Evolutionary conservation across 495 filamentous ascomycete species (phyloP).

Genomic region (Parathielavia hyrcaniae): DNA sequence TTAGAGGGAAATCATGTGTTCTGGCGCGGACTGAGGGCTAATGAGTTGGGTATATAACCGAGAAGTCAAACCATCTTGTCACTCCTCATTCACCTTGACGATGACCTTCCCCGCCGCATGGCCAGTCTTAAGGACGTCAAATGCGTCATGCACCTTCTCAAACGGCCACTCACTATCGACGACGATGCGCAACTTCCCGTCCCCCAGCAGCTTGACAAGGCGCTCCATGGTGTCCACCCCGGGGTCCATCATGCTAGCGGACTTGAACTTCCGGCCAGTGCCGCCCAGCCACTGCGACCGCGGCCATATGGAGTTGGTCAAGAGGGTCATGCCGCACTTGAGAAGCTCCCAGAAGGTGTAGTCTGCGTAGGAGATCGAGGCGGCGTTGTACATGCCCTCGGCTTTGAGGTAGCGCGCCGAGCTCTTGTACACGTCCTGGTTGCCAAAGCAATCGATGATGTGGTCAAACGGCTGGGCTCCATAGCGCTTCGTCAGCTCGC

Average conservation of each 20-base stretch:
- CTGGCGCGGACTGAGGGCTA: neutral
- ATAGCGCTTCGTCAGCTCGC: conserved; percentile 23
- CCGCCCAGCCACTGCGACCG: conserved; percentile 28
- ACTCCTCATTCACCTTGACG: conserved; percentile 22
- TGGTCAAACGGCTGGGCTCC: conserved; percentile 27
- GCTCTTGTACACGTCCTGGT: conserved; percentile 30
- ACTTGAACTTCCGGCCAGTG: conserved; percentile 29
- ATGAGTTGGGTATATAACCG: neutral
- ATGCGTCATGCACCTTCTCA: conserved; percentile 29
- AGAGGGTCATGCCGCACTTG: conserved; percentile 21
- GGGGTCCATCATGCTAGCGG: conserved; percentile 26
- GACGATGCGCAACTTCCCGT: conserved; percentile 29
- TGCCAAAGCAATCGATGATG: conserved; percentile 34
- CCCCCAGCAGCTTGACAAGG: conserved; percentile 25
- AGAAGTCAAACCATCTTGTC: neutral
- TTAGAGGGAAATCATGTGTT: neutral
- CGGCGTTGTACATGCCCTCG: conserved; percentile 31
- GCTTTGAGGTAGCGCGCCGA: conserved; percentile 30
- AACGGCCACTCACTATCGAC: conserved; percentile 30
- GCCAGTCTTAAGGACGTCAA: conserved; percentile 25
- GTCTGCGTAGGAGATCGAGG: conserved; percentile 23
- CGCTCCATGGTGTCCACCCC: conserved; percentile 28
- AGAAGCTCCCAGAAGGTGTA: conserved; percentile 26
- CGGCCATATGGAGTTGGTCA: conserved; percentile 31
- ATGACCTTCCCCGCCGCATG: conserved; percentile 34